Evolutionary conservation across 345 rosid species (phyloP).

Genomic region (Ceriops zippeliana): DNA sequence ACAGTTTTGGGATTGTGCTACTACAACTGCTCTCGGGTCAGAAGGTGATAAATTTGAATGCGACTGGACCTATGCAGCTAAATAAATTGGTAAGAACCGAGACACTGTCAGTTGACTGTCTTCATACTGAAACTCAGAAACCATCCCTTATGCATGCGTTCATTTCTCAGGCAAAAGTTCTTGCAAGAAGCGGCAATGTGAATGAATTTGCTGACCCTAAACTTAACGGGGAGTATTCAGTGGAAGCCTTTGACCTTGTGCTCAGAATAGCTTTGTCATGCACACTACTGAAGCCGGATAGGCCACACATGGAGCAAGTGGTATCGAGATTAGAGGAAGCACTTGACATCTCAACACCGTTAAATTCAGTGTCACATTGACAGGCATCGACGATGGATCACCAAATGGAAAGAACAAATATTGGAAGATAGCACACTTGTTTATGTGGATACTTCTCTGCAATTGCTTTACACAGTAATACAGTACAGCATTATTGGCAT

Average conservation of each 20-base stretch:
- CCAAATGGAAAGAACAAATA: not conserved
- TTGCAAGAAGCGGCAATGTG: slow-evolving; percentile 34
- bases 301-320: slow-evolving; percentile 62
- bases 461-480: not conserved
- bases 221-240: slow-evolving; percentile 44
- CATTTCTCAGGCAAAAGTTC: slow-evolving; percentile 39
- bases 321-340: slow-evolving; percentile 38
- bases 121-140: not conserved
- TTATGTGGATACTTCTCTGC: not conserved
- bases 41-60: slow-evolving; percentile 44
- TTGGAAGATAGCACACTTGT: not conserved
- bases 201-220: slow-evolving; percentile 49
- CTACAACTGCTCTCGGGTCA: slow-evolving; percentile 57
- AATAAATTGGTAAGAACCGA: slow-evolving; percentile 38
- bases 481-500: slow-evolving; percentile 7
- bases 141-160: not conserved
- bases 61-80: slow-evolving; percentile 39
- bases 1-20: slow-evolving; percentile 60
- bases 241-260: slow-evolving; percentile 42
- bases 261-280: slow-evolving; percentile 53
- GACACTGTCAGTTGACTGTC: not conserved
- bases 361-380: slow-evolving; percentile 2
- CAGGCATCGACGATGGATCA: not conserved
- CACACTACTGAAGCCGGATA: slow-evolving; percentile 47
- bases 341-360: slow-evolving; percentile 29